A percentile compares a stretch with the other conserved stretches of the same genome.
These are phyloP conservation scores for Uronychia setigera DNA, from an alignment of 73 alveolate species.

Conservation along the genomic window DNA sequence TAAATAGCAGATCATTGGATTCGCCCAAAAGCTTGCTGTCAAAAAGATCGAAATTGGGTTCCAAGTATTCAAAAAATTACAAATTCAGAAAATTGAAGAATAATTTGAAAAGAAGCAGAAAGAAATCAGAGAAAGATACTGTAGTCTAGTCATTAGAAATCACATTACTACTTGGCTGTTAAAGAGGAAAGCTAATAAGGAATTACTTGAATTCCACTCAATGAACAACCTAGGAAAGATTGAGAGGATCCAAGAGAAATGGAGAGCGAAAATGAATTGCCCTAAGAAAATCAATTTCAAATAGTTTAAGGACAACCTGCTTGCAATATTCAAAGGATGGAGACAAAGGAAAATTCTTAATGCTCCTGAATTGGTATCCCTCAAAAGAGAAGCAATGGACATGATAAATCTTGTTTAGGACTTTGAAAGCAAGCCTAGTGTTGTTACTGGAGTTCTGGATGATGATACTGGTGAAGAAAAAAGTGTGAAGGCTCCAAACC, in stretches of 20 bases:
- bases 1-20: not conserved
- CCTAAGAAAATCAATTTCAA: conserved; percentile 1
- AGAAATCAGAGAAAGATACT: not conserved
- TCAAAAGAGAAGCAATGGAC: conserved; percentile 7
- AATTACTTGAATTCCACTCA: not conserved
- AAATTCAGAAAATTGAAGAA: not conserved
- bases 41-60: not conserved
- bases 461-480: not conserved
- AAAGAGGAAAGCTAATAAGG: not conserved
- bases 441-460: not conserved
- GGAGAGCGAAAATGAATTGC: not conserved
- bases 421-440: not conserved
- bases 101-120: not conserved
- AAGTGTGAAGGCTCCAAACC: not conserved
- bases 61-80: not conserved
- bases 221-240: not conserved
- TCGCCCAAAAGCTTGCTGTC: not conserved
- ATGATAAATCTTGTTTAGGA: not conserved
- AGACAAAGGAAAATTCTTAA: not conserved
- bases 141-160: not conserved
- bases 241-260: not conserved
- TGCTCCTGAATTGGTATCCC: not conserved
- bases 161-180: not conserved
- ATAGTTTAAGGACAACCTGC: not conserved
- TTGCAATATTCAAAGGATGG: not conserved